Evolutionary conservation across 192 early-diverging fungal species (phyloP).

Genomic region (Dissophora ornata): DNA sequence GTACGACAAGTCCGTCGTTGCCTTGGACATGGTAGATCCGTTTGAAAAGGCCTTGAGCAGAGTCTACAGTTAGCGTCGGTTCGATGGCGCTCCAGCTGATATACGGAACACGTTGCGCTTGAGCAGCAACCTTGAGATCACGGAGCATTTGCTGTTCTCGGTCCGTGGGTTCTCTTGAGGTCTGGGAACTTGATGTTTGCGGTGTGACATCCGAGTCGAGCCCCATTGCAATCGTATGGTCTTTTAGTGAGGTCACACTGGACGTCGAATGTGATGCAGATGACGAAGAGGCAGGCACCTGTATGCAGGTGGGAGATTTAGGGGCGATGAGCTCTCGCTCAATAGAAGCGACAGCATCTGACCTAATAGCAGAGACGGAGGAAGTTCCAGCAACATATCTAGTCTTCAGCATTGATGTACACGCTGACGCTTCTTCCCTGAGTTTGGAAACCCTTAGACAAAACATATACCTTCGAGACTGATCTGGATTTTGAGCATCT

Average conservation of each 20-base stretch:
- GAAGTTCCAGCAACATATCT: background rate
- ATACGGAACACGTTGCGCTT: conserved; percentile 33
- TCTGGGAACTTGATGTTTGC: background rate
- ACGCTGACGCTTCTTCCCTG: no score
- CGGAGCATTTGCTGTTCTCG: conserved; percentile 32
- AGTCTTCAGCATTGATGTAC: no score
- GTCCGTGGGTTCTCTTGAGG: conserved; percentile 4
- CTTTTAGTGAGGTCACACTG: no score
- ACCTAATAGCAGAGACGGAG: background rate
- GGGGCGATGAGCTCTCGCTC: no score
- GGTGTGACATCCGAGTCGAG: background rate
- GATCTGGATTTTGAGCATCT: background rate
- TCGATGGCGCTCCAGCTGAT: conserved; percentile 32
- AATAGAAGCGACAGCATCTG: no score
- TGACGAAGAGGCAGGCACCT: no score
- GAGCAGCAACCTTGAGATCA: conserved; percentile 30
- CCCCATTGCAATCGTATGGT: background rate
- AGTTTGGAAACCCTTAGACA: no score
- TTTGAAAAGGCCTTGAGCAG: conserved; percentile 67
- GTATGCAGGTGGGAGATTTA: no score
- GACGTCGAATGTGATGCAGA: no score
- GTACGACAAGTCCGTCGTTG: conserved; percentile 58
- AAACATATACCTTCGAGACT: background rate
- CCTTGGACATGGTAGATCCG: conserved; percentile 64
- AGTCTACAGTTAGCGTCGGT: conserved; percentile 41